phyloP scores from a whole-genome alignment of 2,329 filamentous ascomycete species.

The Ceratocystis smalleyi region DNA sequence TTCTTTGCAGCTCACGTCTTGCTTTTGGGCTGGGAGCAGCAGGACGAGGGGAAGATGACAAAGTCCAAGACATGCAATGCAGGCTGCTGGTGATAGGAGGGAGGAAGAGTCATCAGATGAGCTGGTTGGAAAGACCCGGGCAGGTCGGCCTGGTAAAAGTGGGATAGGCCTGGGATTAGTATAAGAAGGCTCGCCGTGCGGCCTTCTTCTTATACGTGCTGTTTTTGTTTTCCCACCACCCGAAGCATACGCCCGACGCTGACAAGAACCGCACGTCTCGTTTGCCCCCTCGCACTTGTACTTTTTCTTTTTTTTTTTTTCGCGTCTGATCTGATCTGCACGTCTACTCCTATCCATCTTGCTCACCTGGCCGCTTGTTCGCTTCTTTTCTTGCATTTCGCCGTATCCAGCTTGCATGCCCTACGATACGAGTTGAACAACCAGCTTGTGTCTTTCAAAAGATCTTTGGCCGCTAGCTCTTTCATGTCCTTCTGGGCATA shows the following conservation, averaged over 20 bases:
- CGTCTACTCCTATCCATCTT: background rate
- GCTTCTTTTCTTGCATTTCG: background rate
- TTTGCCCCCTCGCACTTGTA: background rate
- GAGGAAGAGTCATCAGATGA: background rate
- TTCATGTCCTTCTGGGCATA: too few relatives aligned
- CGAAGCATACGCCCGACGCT: background rate
- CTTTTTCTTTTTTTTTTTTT: background rate
- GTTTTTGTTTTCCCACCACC: too few relatives aligned
- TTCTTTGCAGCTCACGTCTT: background rate
- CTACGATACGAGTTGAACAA: background rate
- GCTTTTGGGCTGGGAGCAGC: background rate
- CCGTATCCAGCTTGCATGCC: background rate
- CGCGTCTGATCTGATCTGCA: background rate
- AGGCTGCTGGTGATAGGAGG: background rate
- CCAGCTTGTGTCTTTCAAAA: background rate
- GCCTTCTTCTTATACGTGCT: too few relatives aligned
- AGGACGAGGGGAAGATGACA: background rate
- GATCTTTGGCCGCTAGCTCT: too few relatives aligned
- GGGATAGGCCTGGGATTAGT: background rate
- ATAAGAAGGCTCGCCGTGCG: background rate
- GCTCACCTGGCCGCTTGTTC: background rate
- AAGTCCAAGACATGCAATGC: background rate
- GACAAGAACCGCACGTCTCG: background rate
- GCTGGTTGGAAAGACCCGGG: too few relatives aligned
- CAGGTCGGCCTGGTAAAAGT: background rate